Percentiles rank a stretch among this genome's conserved stretches.
Conservation (phyloP, 2,329 filamentous ascomycete species). For the Talaromyces sp. region DNA sequence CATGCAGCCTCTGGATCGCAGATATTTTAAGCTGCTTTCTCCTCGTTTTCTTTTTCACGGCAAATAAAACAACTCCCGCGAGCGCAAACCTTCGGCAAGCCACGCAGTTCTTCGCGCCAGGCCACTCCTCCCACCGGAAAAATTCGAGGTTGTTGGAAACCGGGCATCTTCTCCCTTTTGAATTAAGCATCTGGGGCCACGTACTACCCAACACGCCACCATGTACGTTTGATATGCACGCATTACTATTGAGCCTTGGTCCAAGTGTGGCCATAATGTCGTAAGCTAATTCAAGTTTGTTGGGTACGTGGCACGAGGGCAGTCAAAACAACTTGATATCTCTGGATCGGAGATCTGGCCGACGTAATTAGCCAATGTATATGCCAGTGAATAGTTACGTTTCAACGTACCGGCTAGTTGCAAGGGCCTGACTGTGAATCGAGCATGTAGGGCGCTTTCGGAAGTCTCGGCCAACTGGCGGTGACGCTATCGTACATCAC, state of each 20-base stretch:
- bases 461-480: background rate
- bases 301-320: background rate
- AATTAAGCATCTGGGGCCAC: too few relatives aligned
- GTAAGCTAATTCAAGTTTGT: background rate
- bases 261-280: background rate
- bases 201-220: too few relatives aligned
- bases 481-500: background rate
- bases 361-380: background rate
- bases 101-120: background rate
- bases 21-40: background rate
- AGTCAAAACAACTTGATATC: background rate
- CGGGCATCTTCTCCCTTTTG: too few relatives aligned
- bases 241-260: background rate
- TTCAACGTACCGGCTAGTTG: background rate
- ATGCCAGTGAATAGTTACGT: background rate
- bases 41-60: background rate
- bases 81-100: background rate
- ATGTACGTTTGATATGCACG: too few relatives aligned
- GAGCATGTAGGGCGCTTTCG: background rate
- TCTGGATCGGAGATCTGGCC: background rate
- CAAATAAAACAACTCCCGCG: background rate
- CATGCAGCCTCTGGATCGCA: background rate
- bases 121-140: background rate
- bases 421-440: background rate
- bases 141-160: background rate